Conservation (phyloP, 148 eudicot genomes). For the Cornus kousa region DNA sequence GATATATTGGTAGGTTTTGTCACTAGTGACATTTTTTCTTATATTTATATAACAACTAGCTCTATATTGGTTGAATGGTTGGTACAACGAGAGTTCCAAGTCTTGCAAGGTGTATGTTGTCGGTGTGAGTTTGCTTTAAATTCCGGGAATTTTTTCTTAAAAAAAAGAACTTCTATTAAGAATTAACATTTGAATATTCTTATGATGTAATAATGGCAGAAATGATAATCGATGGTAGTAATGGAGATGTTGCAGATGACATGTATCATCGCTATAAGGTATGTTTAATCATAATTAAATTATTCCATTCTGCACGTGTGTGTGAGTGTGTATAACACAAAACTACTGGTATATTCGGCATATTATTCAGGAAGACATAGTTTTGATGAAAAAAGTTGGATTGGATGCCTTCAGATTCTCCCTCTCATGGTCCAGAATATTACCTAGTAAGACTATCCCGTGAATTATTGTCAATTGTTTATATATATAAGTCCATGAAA, state of each 20-base stretch:
- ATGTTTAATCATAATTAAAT: not conserved
- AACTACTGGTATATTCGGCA: not conserved
- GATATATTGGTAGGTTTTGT: too few relatives aligned
- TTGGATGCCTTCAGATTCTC: conserved; percentile 29
- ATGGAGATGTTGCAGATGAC: conserved; percentile 21
- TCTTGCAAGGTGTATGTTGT: too few relatives aligned
- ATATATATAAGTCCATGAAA: not conserved
- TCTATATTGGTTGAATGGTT: too few relatives aligned
- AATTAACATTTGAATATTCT: not conserved
- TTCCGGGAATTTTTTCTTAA: too few relatives aligned
- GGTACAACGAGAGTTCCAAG: too few relatives aligned
- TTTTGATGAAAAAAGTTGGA: conserved; percentile 19
- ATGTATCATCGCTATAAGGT: conserved; percentile 32
- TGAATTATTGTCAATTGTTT: too few relatives aligned
- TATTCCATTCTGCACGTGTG: not conserved
- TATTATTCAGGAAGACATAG: conserved; percentile 24
- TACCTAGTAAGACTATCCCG: conserved; percentile 19
- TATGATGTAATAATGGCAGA: conserved; percentile 3
- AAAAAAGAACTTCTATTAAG: not conserved
- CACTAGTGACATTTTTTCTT: too few relatives aligned
- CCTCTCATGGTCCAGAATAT: conserved; percentile 28
- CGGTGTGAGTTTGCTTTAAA: too few relatives aligned
- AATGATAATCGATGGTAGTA: conserved; percentile 11
- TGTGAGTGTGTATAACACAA: not conserved
- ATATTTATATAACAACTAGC: too few relatives aligned